These are phyloP conservation scores for Epichloe typhina DNA, from an alignment of 2,329 filamentous ascomycete species.

Conservation along the genomic window DNA sequence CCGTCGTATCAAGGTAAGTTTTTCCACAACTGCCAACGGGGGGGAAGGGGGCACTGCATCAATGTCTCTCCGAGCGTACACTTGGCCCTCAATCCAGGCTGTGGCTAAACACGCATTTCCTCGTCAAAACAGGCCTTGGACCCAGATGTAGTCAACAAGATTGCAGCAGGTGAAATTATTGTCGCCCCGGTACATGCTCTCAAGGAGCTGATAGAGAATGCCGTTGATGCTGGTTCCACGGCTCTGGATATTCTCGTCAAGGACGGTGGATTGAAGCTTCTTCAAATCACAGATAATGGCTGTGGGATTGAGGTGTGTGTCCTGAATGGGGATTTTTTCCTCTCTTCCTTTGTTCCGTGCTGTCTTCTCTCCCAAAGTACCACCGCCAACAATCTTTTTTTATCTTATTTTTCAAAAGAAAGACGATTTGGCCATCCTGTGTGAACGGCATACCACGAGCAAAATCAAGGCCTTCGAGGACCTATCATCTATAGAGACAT, in stretches of 20 bases:
- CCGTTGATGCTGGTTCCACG: conserved; percentile 93
- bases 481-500: conserved; percentile 76
- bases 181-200: conserved; percentile 91
- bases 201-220: conserved; percentile 94
- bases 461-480: conserved; percentile 93
- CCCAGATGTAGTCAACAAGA: conserved; percentile 93
- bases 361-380: background rate
- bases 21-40: background rate
- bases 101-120: background rate
- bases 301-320: conserved; percentile 77
- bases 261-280: conserved; percentile 83
- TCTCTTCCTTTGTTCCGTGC: background rate
- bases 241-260: conserved; percentile 83
- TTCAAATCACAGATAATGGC: conserved; percentile 96
- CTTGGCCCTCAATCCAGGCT: background rate
- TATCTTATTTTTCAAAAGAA: conserved; percentile 36
- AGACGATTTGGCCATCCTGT: conserved; percentile 83
- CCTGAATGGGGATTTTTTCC: background rate
- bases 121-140: conserved; percentile 54
- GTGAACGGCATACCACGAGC: conserved; percentile 92
- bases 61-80: background rate
- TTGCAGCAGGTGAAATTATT: conserved; percentile 95
- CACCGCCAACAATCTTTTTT: background rate
- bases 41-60: too few relatives aligned
- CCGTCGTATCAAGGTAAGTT: conserved; percentile 35